A percentile compares a stretch with the other conserved stretches of the same genome.
phyloP scores from a whole-genome alignment of 352 stramenopile species.

The Phytopythium kandeliae region DNA sequence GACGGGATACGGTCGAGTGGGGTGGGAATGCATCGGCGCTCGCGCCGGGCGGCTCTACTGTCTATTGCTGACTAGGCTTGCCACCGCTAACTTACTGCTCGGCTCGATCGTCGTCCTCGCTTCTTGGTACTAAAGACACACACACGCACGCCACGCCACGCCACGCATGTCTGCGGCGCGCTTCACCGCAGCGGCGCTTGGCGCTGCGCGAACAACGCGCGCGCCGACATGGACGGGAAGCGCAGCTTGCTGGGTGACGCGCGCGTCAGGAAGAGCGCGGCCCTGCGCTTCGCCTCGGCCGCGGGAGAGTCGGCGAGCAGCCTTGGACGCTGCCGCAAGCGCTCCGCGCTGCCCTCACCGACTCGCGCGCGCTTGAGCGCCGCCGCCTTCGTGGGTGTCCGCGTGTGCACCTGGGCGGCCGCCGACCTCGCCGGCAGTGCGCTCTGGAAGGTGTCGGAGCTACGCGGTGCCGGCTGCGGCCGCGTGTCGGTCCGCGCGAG shows the following conservation, averaged over 20 bases:
- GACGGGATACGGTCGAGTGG: no score
- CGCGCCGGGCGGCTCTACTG: no score
- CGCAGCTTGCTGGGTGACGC: slow-evolving; percentile 52
- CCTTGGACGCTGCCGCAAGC: slow-evolving; percentile 46
- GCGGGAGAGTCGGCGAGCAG: slow-evolving; percentile 23
- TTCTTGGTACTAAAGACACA: not conserved
- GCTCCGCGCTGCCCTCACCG: slow-evolving; percentile 48
- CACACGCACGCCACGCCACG: not conserved
- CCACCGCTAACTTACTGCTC: no score
- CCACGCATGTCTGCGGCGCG: no score
- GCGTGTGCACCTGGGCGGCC: slow-evolving; percentile 23
- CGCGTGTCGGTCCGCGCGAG: slow-evolving; percentile 16
- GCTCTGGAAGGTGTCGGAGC: slow-evolving; percentile 17
- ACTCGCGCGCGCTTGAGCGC: slow-evolving; percentile 46
- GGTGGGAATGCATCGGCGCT: slow-evolving; percentile 1
- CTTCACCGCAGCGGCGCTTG: slow-evolving; percentile 33
- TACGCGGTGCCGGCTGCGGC: not conserved
- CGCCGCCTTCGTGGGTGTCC: slow-evolving; percentile 48
- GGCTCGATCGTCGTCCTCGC: not conserved
- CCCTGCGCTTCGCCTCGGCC: slow-evolving; percentile 13
- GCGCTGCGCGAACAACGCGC: slow-evolving; percentile 34
- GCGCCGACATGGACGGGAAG: slow-evolving; percentile 28
- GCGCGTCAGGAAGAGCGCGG: slow-evolving; percentile 7
- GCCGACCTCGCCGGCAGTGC: slow-evolving; percentile 16
- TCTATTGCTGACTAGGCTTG: no score